Evolutionary conservation across 805 yeast species (phyloP).

Genomic region (Candida silvatica): DNA sequence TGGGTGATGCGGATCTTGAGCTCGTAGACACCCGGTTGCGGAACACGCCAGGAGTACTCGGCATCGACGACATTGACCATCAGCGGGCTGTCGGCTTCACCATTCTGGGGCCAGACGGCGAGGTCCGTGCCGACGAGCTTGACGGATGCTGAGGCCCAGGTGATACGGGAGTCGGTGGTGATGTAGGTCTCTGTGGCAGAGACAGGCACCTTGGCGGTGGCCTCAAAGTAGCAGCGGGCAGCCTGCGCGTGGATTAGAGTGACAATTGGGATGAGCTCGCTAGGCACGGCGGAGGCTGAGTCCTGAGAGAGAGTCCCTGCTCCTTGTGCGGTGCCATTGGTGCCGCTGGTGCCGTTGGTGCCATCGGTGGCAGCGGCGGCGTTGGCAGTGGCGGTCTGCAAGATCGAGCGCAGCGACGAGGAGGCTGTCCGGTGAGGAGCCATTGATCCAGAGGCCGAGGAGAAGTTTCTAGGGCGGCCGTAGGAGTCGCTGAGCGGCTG

Average conservation of each 20-base stretch:
- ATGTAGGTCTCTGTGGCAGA: slow-evolving; percentile 1
- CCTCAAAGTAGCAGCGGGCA: slow-evolving; percentile 49
- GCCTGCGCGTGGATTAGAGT: slow-evolving; percentile 66
- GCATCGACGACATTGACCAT: slow-evolving; percentile 46
- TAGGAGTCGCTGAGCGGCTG: slow-evolving; percentile 1
- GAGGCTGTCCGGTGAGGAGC: not conserved
- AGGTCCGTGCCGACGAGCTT: slow-evolving; percentile 44
- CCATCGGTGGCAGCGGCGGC: not conserved
- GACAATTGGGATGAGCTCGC: slow-evolving; percentile 64
- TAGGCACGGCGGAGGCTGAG: slow-evolving; percentile 27
- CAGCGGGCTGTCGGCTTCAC: slow-evolving; percentile 28
- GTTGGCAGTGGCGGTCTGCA: not conserved
- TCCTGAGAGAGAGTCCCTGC: no score
- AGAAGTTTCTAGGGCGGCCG: slow-evolving; percentile 2
- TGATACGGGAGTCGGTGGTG: not conserved
- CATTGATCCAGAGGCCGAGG: not conserved
- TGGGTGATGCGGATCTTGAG: slow-evolving; percentile 18
- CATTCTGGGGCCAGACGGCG: slow-evolving; percentile 26
- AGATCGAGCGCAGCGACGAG: not conserved
- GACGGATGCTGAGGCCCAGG: slow-evolving; percentile 20
- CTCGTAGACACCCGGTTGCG: slow-evolving; percentile 6
- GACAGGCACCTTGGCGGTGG: slow-evolving; percentile 17
- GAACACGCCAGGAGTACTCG: slow-evolving; percentile 8
- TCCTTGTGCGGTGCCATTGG: not conserved
- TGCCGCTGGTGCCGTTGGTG: not conserved